Evolutionary conservation across 2,329 filamentous ascomycete species (phyloP).

Genomic region (Botrytis elliptica): DNA sequence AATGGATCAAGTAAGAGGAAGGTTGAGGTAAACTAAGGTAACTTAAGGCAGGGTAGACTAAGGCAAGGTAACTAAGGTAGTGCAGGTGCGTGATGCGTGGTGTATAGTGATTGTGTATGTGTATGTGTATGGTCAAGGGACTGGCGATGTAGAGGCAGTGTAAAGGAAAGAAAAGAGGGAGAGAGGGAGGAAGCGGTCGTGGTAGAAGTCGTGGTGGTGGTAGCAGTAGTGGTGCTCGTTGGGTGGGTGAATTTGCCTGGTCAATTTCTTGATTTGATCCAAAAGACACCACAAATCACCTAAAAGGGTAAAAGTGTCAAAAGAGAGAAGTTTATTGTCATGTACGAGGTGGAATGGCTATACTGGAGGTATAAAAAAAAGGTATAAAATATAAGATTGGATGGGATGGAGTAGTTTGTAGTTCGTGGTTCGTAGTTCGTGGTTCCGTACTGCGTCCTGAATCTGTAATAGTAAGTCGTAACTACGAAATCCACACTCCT

Average conservation of each 20-base stretch:
- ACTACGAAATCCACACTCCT: background rate
- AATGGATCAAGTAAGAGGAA: background rate
- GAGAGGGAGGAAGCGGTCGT: background rate
- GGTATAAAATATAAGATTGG: background rate
- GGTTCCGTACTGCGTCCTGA: background rate
- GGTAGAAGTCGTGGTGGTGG: too few relatives aligned
- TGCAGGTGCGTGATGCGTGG: constrained; percentile 3
- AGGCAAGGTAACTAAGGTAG: background rate
- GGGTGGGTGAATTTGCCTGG: background rate
- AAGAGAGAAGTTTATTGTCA: background rate
- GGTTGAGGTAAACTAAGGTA: background rate
- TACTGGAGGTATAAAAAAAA: background rate
- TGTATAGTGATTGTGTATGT: background rate
- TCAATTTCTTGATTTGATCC: background rate
- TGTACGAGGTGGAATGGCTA: background rate
- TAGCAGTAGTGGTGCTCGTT: background rate
- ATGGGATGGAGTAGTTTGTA: background rate
- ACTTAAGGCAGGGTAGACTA: background rate
- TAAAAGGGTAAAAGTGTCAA: background rate
- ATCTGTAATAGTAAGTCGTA: background rate
- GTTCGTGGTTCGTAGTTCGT: background rate
- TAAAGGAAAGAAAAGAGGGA: background rate
- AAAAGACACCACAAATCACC: background rate
- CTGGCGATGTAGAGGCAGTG: background rate
- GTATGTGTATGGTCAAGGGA: background rate